phyloP scores from a whole-genome alignment of 176 grass and related monocot genomes.

The Musa beccarii region DNA sequence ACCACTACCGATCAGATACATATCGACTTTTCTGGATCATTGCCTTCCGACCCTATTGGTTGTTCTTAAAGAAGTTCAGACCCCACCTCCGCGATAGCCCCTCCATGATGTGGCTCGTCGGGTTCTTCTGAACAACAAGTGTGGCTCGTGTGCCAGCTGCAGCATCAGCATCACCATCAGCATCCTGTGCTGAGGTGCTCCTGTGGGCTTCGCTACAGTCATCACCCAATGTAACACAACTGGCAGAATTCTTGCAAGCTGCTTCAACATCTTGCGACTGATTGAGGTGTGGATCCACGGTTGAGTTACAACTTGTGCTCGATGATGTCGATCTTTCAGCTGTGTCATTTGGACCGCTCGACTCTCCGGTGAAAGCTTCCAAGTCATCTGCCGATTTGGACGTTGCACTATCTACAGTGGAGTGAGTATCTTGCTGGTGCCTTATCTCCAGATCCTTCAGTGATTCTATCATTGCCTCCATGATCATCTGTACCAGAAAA shows the following conservation, averaged over 20 bases:
- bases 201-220: constrained; percentile 12
- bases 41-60: constrained; percentile 7
- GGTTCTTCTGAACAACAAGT: constrained; percentile 73
- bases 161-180: constrained; percentile 26
- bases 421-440: constrained; percentile 33
- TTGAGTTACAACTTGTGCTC: constrained; percentile 3
- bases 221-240: constrained; percentile 8
- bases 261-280: constrained; percentile 20
- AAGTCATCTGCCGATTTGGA: constrained; percentile 21
- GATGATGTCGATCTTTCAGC: constrained; percentile 14
- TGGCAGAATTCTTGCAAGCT: not conserved
- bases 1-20: not conserved
- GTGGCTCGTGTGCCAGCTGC: constrained; percentile 72
- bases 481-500: constrained; percentile 66
- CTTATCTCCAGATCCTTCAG: constrained; percentile 66
- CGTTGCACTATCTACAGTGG: constrained; percentile 27
- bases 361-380: constrained; percentile 18
- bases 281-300: constrained; percentile 9
- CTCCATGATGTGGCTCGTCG: constrained; percentile 49
- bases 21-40: not conserved
- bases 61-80: constrained; percentile 77
- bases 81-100: constrained; percentile 69
- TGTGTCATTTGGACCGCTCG: constrained; percentile 15
- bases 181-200: constrained; percentile 22
- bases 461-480: constrained; percentile 84